Evolutionary conservation across 768 basidiomycete species (phyloP).

Genomic region (Krasilnikovozyma curviuscula): DNA sequence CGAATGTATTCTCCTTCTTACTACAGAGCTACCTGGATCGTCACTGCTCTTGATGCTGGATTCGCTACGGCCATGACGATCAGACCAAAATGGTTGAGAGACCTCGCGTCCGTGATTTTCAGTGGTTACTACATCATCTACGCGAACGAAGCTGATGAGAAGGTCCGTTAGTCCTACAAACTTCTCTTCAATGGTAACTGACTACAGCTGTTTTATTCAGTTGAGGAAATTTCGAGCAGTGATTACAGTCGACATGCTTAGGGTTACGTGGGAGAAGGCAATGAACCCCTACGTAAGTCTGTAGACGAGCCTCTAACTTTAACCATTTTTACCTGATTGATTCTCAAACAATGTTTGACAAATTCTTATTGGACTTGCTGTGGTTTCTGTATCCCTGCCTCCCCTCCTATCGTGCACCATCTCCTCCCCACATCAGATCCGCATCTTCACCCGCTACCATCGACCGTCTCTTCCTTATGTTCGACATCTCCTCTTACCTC

Average conservation of each 20-base stretch:
- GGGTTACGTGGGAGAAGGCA: conserved; percentile 93
- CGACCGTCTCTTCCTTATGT: conserved; percentile 58
- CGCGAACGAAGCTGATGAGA: conserved; percentile 86
- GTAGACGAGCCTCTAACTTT: neutral
- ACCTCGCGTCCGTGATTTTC: conserved; percentile 37
- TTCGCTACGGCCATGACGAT: conserved; percentile 92
- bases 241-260: conserved; percentile 88
- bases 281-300: conserved; percentile 64
- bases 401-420: neutral
- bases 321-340: neutral
- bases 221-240: conserved; percentile 78
- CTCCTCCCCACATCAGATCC: conserved; percentile 41
- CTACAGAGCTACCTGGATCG: conserved; percentile 90
- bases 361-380: neutral
- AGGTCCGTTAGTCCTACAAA: conserved; percentile 37
- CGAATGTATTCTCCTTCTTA: conserved; percentile 86
- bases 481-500: conserved; percentile 47
- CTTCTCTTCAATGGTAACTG: neutral
- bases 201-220: conserved; percentile 28
- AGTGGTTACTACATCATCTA: conserved; percentile 61
- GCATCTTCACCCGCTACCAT: conserved; percentile 39
- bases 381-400: neutral
- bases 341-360: neutral
- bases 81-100: conserved; percentile 73
- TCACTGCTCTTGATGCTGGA: conserved; percentile 84